Evolutionary conservation across 768 basidiomycete species (phyloP).

Genomic region (Suillus discolor): DNA sequence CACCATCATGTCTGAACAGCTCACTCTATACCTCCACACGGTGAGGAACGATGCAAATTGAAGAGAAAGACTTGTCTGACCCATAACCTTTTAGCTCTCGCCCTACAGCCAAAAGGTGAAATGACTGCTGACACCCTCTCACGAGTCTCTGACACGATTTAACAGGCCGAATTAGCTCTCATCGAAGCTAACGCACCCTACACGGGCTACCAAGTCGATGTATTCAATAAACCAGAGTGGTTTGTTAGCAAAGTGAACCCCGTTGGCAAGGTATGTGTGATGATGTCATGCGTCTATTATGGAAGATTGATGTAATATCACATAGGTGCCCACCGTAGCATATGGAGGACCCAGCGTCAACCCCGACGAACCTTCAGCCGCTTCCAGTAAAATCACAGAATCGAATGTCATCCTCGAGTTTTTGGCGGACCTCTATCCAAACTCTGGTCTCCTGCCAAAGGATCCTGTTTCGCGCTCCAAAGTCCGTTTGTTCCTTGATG

Average conservation of each 20-base stretch:
- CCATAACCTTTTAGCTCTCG: slow-evolving; percentile 41
- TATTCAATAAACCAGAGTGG: slow-evolving; percentile 66
- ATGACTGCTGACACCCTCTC: neutral
- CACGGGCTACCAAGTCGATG: slow-evolving; percentile 54
- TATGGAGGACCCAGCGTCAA: slow-evolving; percentile 59
- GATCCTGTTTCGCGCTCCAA: slow-evolving; percentile 57
- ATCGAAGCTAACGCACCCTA: slow-evolving; percentile 50
- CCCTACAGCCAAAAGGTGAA: slow-evolving; percentile 56
- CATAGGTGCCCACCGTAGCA: slow-evolving; percentile 54
- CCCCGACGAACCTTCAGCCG: slow-evolving; percentile 52
- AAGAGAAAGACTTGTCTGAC: slow-evolving; percentile 2
- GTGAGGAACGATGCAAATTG: slow-evolving; percentile 25
- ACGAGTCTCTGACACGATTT: neutral
- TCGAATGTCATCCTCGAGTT: slow-evolving; percentile 65
- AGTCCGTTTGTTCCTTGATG: slow-evolving; percentile 61
- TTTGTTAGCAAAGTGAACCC: slow-evolving; percentile 62
- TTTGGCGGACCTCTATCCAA: slow-evolving; percentile 55
- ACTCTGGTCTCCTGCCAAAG: slow-evolving; percentile 47
- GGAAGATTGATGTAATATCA: no score
- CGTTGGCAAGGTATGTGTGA: slow-evolving; percentile 52
- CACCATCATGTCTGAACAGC: slow-evolving; percentile 27
- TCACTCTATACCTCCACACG: slow-evolving; percentile 46
- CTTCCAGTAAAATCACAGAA: slow-evolving; percentile 59
- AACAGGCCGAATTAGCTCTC: slow-evolving; percentile 55
- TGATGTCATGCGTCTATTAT: neutral